phyloP scores from a whole-genome alignment of 129 eudicot genomes.

The Kitagawia praeruptora region DNA sequence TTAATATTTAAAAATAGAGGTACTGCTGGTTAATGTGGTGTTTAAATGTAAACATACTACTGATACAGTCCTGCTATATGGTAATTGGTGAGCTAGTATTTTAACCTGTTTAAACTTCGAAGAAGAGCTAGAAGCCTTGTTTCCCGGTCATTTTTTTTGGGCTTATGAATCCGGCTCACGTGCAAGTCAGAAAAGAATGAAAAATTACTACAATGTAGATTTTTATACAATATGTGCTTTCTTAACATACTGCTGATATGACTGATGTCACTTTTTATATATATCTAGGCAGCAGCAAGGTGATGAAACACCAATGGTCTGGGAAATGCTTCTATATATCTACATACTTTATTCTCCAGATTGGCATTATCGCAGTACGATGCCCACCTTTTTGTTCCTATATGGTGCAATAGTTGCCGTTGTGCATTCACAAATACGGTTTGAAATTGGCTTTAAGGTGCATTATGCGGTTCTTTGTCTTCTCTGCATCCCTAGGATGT shows the following conservation, averaged over 20 bases:
- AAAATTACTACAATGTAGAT: not conserved
- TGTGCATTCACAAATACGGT: constrained; percentile 37
- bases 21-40: not conserved
- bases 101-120: not conserved
- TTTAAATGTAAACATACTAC: not conserved
- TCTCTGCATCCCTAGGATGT: constrained; percentile 47
- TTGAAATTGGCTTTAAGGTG: constrained; percentile 35
- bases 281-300: constrained; percentile 63
- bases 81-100: not conserved
- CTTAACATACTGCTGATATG: not conserved
- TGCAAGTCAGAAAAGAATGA: not conserved
- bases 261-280: not conserved
- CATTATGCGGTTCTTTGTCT: constrained; percentile 36
- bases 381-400: constrained; percentile 67
- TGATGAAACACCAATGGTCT: constrained; percentile 72
- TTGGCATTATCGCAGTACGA: constrained; percentile 73
- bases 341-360: constrained; percentile 59
- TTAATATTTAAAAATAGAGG: not conserved
- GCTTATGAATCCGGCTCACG: not conserved
- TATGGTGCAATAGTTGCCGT: constrained; percentile 43
- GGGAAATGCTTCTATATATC: constrained; percentile 63
- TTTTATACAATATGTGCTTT: not conserved
- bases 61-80: not conserved
- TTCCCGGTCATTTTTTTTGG: not conserved
- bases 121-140: not conserved